A percentile compares a stretch with the other conserved stretches of the same genome.
phyloP scores from a whole-genome alignment of 306 rosid genomes.

The Dalbergia cultrata region DNA sequence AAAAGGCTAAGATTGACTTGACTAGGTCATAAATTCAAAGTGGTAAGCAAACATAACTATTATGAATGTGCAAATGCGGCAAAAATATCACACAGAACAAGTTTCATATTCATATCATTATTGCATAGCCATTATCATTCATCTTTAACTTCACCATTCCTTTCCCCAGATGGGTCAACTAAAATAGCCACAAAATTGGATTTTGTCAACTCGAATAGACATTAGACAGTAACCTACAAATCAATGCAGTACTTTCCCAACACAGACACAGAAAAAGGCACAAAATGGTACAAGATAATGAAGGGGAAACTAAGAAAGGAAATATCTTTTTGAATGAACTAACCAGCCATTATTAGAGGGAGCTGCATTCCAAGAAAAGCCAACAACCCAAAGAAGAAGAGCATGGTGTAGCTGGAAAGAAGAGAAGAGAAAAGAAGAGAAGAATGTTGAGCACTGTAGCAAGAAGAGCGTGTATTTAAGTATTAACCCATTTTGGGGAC shows the following conservation, averaged over 20 bases:
- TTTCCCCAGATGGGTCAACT: conserved; percentile 43
- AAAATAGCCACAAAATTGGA: conserved; percentile 34
- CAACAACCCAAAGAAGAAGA: conserved; percentile 63
- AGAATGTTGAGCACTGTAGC: conserved; percentile 25
- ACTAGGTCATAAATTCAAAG: conserved; percentile 47
- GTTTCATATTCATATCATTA: conserved; percentile 1
- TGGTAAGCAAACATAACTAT: conserved; percentile 30
- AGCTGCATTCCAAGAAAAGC: conserved; percentile 70
- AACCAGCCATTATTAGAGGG: conserved; percentile 78
- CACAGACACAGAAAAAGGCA: conserved; percentile 27
- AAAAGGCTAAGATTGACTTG: background rate
- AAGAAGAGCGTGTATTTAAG: background rate
- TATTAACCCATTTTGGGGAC: conserved; percentile 46
- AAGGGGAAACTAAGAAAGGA: conserved; percentile 42
- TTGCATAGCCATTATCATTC: conserved; percentile 38
- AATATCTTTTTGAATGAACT: conserved; percentile 50
- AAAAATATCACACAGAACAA: conserved; percentile 40
- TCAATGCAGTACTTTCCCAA: conserved; percentile 32
- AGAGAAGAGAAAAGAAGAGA: background rate
- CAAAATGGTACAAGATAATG: conserved; percentile 8
- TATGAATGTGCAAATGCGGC: conserved; percentile 52
- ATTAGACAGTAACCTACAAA: conserved; percentile 12
- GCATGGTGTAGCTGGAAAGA: conserved; percentile 59
- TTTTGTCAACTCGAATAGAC: background rate
- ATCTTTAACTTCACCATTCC: conserved; percentile 42